Base-by-base conservation (phyloP, 108 stramenopile species). In the Fistulifera pelliculosa region DNA sequence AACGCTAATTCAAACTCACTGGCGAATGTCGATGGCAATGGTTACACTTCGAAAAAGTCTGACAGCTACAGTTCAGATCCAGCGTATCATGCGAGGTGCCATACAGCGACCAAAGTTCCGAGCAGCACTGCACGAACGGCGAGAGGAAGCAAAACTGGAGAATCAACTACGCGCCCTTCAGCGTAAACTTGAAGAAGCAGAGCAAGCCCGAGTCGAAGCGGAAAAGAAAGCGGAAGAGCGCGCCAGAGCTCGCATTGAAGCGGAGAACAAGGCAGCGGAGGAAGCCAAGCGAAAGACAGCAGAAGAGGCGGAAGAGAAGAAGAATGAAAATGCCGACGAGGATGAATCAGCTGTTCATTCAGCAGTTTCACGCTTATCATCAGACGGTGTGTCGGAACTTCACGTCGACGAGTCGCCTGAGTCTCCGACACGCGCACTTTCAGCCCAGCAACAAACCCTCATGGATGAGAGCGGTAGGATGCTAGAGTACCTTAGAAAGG, bases 391-490 rank as follows among this genome's bases (percentile, higher is more conserved):
- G 31, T 35, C 31, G 6, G 31, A 35, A 35, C 31, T 35, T 8
- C 31, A 35, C 31, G 31, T 35, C 3, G 31, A 35, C 31, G 31
- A 35, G 8, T 35, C 13, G 24, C 43, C 15, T 13, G 24, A 27
- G 50, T 23, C 22, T 3, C 24, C 3, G 24, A 18, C 19, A n/a
- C 31, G 27, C 2, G 10, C 49, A 4, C 26, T 60, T 18, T 28
- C 58, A 47, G 65, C 41, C 22, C 76, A 77, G 39, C 83, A 84
- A 62, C 74, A 79, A 40, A 58, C 50, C 0, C 69, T 85, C 4
- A 85, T 81, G 77, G 80, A 81, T 41, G 84, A 86, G 51, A 79
- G 77, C 54, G 80, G 75, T 0, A 73, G 73, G 31, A 86, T 86
- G 84, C 51, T 86, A 27, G 80, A 86, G 27, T 79, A 75, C 42